phyloP scores from a whole-genome alignment of 2,329 filamentous ascomycete genomes.

The Tolypocladium ovalisporum region DNA sequence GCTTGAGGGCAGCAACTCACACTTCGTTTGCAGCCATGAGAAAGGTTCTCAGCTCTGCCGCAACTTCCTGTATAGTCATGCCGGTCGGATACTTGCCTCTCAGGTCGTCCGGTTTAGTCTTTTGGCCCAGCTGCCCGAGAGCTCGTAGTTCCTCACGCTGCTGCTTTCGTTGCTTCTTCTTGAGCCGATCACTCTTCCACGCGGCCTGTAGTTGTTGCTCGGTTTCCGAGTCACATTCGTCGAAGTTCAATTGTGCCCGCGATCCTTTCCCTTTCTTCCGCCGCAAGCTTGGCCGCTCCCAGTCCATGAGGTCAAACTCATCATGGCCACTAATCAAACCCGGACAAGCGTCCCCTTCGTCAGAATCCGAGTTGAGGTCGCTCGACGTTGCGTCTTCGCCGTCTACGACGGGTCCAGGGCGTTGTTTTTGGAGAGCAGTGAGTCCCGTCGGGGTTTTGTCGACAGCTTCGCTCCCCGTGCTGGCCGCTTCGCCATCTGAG shows the following conservation, averaged over 20 bases:
- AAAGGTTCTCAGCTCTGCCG: conserved; percentile 62
- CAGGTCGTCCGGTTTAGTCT: conserved; percentile 44
- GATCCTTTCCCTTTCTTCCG: conserved; percentile 52
- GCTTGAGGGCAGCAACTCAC: conserved; percentile 31
- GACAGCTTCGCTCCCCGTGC: background rate
- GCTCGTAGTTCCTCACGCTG: conserved; percentile 58
- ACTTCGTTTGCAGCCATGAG: conserved; percentile 50
- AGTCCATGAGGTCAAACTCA: conserved; percentile 79
- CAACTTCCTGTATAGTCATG: conserved; percentile 60
- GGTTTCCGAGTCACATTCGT: conserved; percentile 56
- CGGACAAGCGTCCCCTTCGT: background rate
- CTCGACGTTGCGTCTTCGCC: no score
- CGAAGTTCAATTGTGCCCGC: conserved; percentile 37
- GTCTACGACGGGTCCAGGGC: no score
- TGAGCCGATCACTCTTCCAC: conserved; percentile 58
- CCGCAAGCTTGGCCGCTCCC: conserved; percentile 56
- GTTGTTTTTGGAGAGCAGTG: background rate
- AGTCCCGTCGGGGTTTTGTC: background rate
- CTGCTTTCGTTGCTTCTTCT: conserved; percentile 60
- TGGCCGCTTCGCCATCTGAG: background rate
- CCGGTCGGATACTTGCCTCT: conserved; percentile 62
- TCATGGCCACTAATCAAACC: conserved; percentile 31
- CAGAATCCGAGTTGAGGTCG: background rate
- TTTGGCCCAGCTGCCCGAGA: conserved; percentile 54
- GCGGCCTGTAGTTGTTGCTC: conserved; percentile 45